Conservation (phyloP, 805 yeast genomes). For the Limtongia smithiae region DNA sequence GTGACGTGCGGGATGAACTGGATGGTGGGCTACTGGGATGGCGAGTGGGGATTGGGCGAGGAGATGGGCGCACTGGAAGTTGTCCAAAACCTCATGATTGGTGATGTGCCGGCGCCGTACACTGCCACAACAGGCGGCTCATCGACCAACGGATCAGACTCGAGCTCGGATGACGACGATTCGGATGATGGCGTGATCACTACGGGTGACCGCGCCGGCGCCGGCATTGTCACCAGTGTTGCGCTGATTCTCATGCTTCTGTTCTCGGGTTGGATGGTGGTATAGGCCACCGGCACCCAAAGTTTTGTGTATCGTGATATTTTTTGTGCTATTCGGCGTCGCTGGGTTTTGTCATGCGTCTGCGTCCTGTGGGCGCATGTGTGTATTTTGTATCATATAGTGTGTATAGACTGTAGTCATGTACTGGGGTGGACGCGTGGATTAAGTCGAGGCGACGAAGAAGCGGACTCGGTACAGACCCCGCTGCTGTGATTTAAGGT, state of each 20-base stretch:
- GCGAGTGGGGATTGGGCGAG: constrained; percentile 78
- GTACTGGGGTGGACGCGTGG: no score
- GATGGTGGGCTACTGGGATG: constrained; percentile 66
- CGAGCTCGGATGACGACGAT: constrained; percentile 56
- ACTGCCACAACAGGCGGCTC: constrained; percentile 40
- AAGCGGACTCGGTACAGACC: no score
- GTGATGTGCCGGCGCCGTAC: constrained; percentile 42
- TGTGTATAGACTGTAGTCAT: neutral
- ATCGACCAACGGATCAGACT: constrained; percentile 50
- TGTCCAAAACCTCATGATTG: constrained; percentile 38
- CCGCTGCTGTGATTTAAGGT: no score
- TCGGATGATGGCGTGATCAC: constrained; percentile 39
- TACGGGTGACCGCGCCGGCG: constrained; percentile 21
- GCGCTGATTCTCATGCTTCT: constrained; percentile 10
- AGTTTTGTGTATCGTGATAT: no score
- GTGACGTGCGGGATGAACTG: constrained; percentile 86
- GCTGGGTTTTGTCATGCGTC: neutral
- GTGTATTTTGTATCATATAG: neutral
- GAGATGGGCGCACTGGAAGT: constrained; percentile 81
- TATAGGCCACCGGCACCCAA: constrained; percentile 2
- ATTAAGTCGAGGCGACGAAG: no score
- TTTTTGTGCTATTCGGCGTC: neutral
- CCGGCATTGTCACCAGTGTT: constrained; percentile 20
- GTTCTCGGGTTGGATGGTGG: constrained; percentile 17
- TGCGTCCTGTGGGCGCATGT: no score